Conservation (phyloP, 257 asterid species). For the Orobanche coerulescens region DNA sequence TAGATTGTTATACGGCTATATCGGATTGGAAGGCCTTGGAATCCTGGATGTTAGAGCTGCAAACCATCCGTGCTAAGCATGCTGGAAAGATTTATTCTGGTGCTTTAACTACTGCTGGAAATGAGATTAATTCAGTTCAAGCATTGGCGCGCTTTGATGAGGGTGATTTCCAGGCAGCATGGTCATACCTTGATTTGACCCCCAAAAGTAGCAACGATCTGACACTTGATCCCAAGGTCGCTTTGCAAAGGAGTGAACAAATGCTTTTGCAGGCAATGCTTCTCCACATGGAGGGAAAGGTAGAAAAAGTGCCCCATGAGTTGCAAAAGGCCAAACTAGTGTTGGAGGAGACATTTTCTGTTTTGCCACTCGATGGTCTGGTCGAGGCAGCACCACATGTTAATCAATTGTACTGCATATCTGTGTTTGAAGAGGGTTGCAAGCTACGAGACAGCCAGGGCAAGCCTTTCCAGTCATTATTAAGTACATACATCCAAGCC, state of each 20-base stretch:
- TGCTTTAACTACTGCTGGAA: constrained; percentile 94
- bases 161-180: constrained; percentile 79
- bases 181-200: constrained; percentile 96
- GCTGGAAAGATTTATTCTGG: constrained; percentile 88
- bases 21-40: constrained; percentile 98
- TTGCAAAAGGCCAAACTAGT: constrained; percentile 74
- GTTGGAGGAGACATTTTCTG: constrained; percentile 74
- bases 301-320: constrained; percentile 66
- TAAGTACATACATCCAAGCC: constrained; percentile 60
- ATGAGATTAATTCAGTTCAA: constrained; percentile 80
- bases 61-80: constrained; percentile 74
- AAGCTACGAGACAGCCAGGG: constrained; percentile 40
- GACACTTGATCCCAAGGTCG: constrained; percentile 88
- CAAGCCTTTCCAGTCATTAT: constrained; percentile 38
- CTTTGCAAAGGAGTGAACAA: constrained; percentile 96
- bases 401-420: constrained; percentile 75
- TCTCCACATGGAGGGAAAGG: constrained; percentile 64
- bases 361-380: constrained; percentile 82
- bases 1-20: constrained; percentile 74
- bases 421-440: constrained; percentile 70
- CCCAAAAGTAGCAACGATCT: constrained; percentile 87
- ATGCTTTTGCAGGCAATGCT: constrained; percentile 99
- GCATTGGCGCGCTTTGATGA: constrained; percentile 93
- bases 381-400: constrained; percentile 78
- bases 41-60: constrained; percentile 91